Evolutionary conservation across 1,284 basidiomycete genomes (phyloP).

Genomic region (Pseudozyma hubeiensis): DNA sequence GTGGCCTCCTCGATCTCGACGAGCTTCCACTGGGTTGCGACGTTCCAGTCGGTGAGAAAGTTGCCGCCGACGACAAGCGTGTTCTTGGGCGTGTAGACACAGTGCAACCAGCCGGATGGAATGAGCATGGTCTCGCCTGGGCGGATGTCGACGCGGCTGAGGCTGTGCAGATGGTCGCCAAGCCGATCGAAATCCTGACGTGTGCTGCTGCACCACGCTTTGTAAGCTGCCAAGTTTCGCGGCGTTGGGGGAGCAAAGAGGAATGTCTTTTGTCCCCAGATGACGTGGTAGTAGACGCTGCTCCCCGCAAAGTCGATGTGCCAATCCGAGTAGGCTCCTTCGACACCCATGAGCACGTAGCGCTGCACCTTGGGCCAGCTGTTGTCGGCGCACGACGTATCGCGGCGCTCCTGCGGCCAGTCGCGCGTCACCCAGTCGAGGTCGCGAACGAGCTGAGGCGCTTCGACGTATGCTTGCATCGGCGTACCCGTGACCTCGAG

Average conservation of each 20-base stretch:
- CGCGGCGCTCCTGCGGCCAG: slow-evolving; percentile 76
- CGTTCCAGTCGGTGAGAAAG: slow-evolving; percentile 70
- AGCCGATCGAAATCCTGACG: slow-evolving; percentile 88
- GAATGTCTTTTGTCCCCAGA: slow-evolving; percentile 77
- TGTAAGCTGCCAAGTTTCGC: slow-evolving; percentile 87
- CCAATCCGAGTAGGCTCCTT: slow-evolving; percentile 81
- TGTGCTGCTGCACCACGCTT: slow-evolving; percentile 78
- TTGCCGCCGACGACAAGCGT: slow-evolving; percentile 97
- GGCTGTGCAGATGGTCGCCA: slow-evolving; percentile 87
- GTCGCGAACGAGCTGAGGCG: slow-evolving; percentile 79
- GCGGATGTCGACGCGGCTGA: slow-evolving; percentile 82
- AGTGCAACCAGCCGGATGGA: slow-evolving; percentile 87
- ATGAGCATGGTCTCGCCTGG: slow-evolving; percentile 87
- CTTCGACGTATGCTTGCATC: slow-evolving; percentile 80
- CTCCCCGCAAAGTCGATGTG: slow-evolving; percentile 61
- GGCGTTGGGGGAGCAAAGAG: slow-evolving; percentile 90
- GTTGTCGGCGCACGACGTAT: slow-evolving; percentile 37
- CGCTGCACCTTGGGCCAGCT: slow-evolving; percentile 91
- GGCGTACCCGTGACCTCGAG: slow-evolving; percentile 84
- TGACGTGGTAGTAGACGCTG: slow-evolving; percentile 45
- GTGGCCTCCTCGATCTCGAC: slow-evolving; percentile 92
- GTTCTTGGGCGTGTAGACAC: slow-evolving; percentile 90
- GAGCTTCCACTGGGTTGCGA: slow-evolving; percentile 76
- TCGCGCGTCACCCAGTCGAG: slow-evolving; percentile 96
- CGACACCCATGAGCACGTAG: slow-evolving; percentile 92